Conservation (phyloP, 2,329 filamentous ascomycete species). For the Colletotrichum sp. region DNA sequence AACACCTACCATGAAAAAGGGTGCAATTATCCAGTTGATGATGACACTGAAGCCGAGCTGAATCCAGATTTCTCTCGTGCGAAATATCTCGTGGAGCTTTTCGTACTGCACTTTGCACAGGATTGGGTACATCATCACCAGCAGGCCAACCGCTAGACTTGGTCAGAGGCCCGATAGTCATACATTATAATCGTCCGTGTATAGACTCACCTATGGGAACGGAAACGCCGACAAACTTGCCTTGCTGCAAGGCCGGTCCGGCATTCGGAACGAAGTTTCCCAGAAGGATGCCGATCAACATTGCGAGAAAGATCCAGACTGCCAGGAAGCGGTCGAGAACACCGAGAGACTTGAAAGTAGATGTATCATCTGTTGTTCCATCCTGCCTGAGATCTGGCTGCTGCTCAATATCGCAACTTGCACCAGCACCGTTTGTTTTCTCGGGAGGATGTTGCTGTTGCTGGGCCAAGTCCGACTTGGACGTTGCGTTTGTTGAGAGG, state of each 20-base stretch:
- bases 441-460: background rate
- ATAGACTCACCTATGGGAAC: constrained; percentile 62
- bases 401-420: constrained; percentile 11
- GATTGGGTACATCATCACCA: constrained; percentile 96
- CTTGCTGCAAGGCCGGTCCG: constrained; percentile 68
- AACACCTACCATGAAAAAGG: constrained; percentile 74
- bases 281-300: constrained; percentile 75
- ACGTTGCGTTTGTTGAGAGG: background rate
- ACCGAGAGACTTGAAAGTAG: constrained; percentile 59
- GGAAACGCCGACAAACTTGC: constrained; percentile 73
- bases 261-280: constrained; percentile 75
- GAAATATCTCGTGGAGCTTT: constrained; percentile 70
- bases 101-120: constrained; percentile 87
- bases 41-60: constrained; percentile 80
- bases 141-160: constrained; percentile 70
- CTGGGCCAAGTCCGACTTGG: background rate
- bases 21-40: constrained; percentile 84
- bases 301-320: constrained; percentile 79
- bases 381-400: background rate
- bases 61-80: constrained; percentile 69
- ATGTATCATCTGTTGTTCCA: constrained; percentile 28
- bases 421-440: background rate
- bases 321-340: constrained; percentile 69
- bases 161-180: background rate
- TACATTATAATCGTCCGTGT: background rate